phyloP scores from a whole-genome alignment of 1,284 basidiomycete genomes.

The Puccinia triticina region DNA sequence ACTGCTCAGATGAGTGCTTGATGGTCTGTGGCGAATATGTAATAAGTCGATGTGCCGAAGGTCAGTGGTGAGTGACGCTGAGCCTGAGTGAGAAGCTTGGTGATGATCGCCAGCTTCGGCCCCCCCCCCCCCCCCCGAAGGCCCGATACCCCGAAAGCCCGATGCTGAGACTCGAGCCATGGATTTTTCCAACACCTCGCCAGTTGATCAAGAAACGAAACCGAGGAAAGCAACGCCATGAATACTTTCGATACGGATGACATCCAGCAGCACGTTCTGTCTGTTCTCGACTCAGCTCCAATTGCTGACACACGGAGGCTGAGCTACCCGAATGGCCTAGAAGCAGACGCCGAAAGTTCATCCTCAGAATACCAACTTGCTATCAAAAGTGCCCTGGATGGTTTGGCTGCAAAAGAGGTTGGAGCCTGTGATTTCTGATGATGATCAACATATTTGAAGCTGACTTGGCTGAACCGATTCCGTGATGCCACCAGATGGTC shows the following conservation, averaged over 20 bases:
- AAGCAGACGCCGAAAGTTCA: constrained; percentile 21
- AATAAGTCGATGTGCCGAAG: too few relatives aligned
- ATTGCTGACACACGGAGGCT: constrained; percentile 39
- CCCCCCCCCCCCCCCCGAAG: too few relatives aligned
- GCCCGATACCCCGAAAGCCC: not conserved
- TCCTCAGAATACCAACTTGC: constrained; percentile 44
- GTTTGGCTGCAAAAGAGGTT: constrained; percentile 50
- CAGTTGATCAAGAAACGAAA: not conserved
- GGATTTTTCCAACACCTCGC: too few relatives aligned
- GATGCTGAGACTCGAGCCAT: not conserved
- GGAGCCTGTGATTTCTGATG: not conserved
- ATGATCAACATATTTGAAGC: not conserved
- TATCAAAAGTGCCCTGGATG: constrained; percentile 49
- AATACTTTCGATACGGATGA: constrained; percentile 24
- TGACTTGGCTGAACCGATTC: not conserved
- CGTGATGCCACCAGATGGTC: constrained; percentile 33
- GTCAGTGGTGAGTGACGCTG: too few relatives aligned
- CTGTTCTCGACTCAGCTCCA: constrained; percentile 30
- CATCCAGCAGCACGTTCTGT: constrained; percentile 37
- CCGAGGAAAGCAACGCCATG: not conserved
- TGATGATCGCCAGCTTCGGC: too few relatives aligned
- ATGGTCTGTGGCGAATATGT: too few relatives aligned
- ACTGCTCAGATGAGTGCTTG: not conserved
- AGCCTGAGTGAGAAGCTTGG: too few relatives aligned
- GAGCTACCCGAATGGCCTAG: constrained; percentile 22